Evolutionary conservation across 1,139 yeast genomes (phyloP), one percentile per base, ranked within the genome.

Genomic region (Pichia sp.): DNA sequence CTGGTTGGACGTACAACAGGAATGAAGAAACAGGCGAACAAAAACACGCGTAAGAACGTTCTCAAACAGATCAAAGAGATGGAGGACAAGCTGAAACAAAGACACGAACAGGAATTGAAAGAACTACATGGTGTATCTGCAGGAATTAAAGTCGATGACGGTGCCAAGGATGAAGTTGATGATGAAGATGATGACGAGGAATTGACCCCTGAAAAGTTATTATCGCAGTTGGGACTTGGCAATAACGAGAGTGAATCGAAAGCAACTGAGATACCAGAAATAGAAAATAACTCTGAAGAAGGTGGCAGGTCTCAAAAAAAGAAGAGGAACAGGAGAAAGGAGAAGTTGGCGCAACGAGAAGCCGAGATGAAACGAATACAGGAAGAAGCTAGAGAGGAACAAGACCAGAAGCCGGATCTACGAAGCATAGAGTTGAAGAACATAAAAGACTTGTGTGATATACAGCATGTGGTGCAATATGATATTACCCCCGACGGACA

Each of bases 401-500:
- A 96, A 0, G 77, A 75, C 1, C 68, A 71, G 23, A 78, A 79
- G 60, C 85, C 90, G 0, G 90, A 92, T 67, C 74, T 82, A 61
- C 76, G 92, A 50, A 77, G 79, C 51, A 80, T 86, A 38, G 98
- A 93, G 70, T 75, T 81, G 57, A 87, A 82, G 13, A 80, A 82
- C 52, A 77, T 93, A 71, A 74, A 74, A 32, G 72, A 74, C 45
- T 66, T 87, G 34, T 78, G 92, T 56, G 64, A 67, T 1, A 57
- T 77, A 32, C 74, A 79, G 42, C 72, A 75, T 1, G 72, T 90
- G 8, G 64, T 62, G 16, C 82, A 85, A 59, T 71, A 76, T 59
- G 92, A 87, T 62, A 88, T 92, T 50, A 75, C 78, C 57, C 96
- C 98, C 0, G 98, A 93, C 70, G 99, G 99, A 0, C 95, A 93